phyloP scores from a whole-genome alignment of 78 protist genomes.

The Acrasis kona region DNA sequence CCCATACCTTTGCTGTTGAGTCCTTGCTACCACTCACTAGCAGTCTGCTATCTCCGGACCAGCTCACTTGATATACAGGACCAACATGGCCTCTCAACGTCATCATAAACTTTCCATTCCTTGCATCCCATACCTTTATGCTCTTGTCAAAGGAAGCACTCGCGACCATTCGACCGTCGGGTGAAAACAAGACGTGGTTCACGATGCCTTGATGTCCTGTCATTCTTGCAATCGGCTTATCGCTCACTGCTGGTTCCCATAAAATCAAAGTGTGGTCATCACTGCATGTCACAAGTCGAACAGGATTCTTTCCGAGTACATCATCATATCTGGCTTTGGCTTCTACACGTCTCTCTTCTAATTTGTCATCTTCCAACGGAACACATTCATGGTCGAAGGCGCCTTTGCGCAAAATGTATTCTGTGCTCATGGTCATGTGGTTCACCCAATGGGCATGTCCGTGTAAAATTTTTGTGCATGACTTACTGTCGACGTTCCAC shows the following conservation, averaged over 20 bases:
- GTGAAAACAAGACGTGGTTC: slow-evolving; percentile 62
- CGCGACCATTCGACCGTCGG: slow-evolving; percentile 90
- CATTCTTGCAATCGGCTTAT: slow-evolving; percentile 66
- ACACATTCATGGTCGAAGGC: slow-evolving; percentile 67
- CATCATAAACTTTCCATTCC: slow-evolving; percentile 64
- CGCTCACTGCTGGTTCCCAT: slow-evolving; percentile 82
- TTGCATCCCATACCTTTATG: slow-evolving; percentile 85
- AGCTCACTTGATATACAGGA: slow-evolving; percentile 91
- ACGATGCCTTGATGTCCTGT: slow-evolving; percentile 87
- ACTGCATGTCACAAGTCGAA: slow-evolving; percentile 67
- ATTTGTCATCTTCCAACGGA: neutral
- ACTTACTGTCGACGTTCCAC: slow-evolving; percentile 43
- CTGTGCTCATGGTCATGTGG: slow-evolving; percentile 82
- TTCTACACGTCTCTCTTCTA: slow-evolving; percentile 30
- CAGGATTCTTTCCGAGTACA: slow-evolving; percentile 31
- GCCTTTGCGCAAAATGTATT: slow-evolving; percentile 76
- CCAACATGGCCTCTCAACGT: slow-evolving; percentile 93
- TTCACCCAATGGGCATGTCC: slow-evolving; percentile 99
- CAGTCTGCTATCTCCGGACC: slow-evolving; percentile 86
- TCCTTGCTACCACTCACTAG: slow-evolving; percentile 81
- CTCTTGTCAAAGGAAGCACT: slow-evolving; percentile 92
- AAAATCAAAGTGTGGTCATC: slow-evolving; percentile 93
- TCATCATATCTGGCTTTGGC: slow-evolving; percentile 56
- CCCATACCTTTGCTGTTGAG: slow-evolving; percentile 88
- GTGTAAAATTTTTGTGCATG: slow-evolving; percentile 46